Evolutionary conservation across 202 grass and related monocot species (phyloP), one percentile per base, ranked within the genome.

Genomic region (Zoysia matrella): DNA sequence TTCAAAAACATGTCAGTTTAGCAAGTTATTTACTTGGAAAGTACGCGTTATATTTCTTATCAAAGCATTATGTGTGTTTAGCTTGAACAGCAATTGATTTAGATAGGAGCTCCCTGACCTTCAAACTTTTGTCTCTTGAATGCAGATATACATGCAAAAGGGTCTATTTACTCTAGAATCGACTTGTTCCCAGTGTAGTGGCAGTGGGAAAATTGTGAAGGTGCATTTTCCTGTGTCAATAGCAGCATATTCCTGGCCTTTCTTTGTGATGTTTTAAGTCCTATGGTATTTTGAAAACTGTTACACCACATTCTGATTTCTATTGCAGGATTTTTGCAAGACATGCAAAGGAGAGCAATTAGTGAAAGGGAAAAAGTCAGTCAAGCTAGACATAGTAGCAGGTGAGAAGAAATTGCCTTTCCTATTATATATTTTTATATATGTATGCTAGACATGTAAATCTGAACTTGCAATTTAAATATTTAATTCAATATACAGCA

Each of bases 351-450:
- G 95, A 53, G 76, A 93, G 67, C 91, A 91, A 75, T 64, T 98
- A 69, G 78, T 91, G 41, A 88, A 84, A 85, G 90, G 90, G 56
- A 95, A 86, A 86, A 95, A 81, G 75, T 79, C 95, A 88, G 56
- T 92, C 61, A 98, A 98, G 83, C 86, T 98, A 58, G 92, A 98
- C 80, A 91, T 98, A 71, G 83, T 93, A 83, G 86, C 95, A 83
- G 95, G 92, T 98, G 86, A 81, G 72, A 47, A 73, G 8, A 46
- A 69, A 6, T 77, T 15, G 44, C 41, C 8, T 60, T 57, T 67
- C 67, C 47, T 39, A n/a, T n/a, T n/a, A n/a, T 42, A 56, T 68
- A 53, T n/a, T n/a, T n/a, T n/a, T 69, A 42, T 84, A 69, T 62
- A 4, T 74, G n/a, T 83, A 71, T 7, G 11, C 61, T 77, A 73